A percentile compares a stretch with the other conserved stretches of the same genome.
phyloP scores from a whole-genome alignment of 2,329 filamentous ascomycete genomes.

The Mollisiaceae sp. region DNA sequence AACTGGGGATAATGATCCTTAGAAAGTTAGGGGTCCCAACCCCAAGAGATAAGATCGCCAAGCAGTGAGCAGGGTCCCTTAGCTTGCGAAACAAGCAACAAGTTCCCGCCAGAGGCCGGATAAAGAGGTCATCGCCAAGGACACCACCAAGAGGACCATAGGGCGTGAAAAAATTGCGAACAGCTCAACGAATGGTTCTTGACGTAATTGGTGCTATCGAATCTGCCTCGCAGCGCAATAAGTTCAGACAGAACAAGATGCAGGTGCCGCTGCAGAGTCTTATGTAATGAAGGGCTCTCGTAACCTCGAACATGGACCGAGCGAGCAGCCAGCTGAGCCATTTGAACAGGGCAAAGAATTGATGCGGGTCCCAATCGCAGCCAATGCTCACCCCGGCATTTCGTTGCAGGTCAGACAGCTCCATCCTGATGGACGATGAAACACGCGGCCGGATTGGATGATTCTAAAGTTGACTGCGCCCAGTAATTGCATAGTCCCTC shows the following conservation, averaged over 20 bases:
- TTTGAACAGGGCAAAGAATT: not conserved
- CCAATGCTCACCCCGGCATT: conserved; percentile 19
- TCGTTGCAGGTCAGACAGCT: conserved; percentile 19
- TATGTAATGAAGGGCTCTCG: conserved; percentile 1
- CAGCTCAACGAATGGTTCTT: not conserved
- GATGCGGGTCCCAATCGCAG: conserved; percentile 9
- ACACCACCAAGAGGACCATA: not conserved
- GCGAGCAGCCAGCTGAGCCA: conserved; percentile 4
- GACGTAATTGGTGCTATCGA: not conserved
- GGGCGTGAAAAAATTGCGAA: not conserved
- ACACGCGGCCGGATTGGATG: conserved; percentile 24
- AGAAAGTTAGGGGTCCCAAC: not conserved
- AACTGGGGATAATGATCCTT: not conserved
- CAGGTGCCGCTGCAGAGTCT: not conserved
- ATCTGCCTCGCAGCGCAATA: conserved; percentile 1
- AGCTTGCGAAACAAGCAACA: conserved; percentile 19
- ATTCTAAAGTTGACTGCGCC: conserved; percentile 5
- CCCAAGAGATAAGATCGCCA: conserved; percentile 28
- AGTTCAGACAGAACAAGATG: not conserved
- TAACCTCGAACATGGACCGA: conserved; percentile 9
- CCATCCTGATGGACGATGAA: conserved; percentile 15
- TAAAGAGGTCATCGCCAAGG: conserved; percentile 2
- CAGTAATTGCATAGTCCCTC: not conserved
- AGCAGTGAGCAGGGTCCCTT: conserved; percentile 15
- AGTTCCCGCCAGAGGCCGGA: conserved; percentile 10